Evolutionary conservation across 768 basidiomycete species (phyloP), one percentile per base, ranked within the genome.

Genomic region (Scleroderma citrinum): DNA sequence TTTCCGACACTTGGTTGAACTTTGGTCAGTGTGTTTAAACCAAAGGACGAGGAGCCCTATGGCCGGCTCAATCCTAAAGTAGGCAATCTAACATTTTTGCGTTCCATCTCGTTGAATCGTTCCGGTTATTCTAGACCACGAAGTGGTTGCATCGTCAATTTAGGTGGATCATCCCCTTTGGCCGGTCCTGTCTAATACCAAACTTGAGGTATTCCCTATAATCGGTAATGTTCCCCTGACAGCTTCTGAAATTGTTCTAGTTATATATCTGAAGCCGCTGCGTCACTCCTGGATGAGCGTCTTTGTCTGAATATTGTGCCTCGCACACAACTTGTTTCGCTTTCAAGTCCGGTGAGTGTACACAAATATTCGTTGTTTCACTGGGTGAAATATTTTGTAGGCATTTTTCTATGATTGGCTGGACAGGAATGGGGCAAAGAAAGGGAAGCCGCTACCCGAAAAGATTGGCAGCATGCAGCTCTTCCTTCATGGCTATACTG

Each of bases 331-430:
- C 72, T 94, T 2, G 90, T 89, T 17, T 84, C 86, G 1, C 69
- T 95, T 36, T 86, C 89, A 11, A 90, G 86, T 61, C 82, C 82
- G 10, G 82, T 72, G 50, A 37, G 61, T 57, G 31, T 45, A 30
- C 17, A 52, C 16, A 21, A 20, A 6, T 39, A 37, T 43, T 24
- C n/a, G 17, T 23, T 39, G 20, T 21, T 44, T 35, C 48, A 37
- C 19, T 29, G 32, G 46, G 52, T 52, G 36, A 16, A 29, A 29
- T 38, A 30, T 12, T 13, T 13, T 26, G 19, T 55, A 91, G 81
- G 87, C 90, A 5, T 95, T 95, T 67, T 95, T 88, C 66, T 95
- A 94, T 57, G 88, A 92, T 59, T 94, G 90, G 90, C 70, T 92
- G 24, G 92, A 94, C 58, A 74, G 90, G 50, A 87, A 71, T 60